phyloP scores from a whole-genome alignment of 2,329 filamentous ascomycete species.

The Cladorrhinum sp. region DNA sequence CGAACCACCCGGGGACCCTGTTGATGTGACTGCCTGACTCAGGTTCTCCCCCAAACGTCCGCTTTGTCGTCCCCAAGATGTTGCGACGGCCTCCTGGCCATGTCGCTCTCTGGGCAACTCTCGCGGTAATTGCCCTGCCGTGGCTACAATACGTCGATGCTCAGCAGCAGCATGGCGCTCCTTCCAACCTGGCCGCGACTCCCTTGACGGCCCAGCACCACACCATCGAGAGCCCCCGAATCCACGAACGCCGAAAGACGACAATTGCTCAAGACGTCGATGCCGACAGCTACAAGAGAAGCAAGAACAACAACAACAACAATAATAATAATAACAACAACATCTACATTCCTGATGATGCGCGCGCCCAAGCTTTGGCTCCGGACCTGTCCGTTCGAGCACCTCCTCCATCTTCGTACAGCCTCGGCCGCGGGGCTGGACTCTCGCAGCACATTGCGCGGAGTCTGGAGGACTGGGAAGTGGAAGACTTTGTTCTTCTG shows the following conservation, averaged over 20 bases:
- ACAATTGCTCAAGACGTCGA: slow-evolving; percentile 25
- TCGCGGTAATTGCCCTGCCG: slow-evolving; percentile 57
- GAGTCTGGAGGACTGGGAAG: slow-evolving; percentile 98
- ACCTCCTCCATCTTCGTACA: slow-evolving; percentile 69
- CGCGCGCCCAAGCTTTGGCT: slow-evolving; percentile 98
- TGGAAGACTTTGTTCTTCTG: slow-evolving; percentile 99
- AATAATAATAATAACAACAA: slow-evolving; percentile 31
- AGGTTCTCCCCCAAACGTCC: slow-evolving; percentile 16
- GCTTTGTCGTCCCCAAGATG: slow-evolving; percentile 45
- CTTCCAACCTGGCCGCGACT: slow-evolving; percentile 22
- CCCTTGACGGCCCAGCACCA: slow-evolving; percentile 22
- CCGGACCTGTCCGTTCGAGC: slow-evolving; percentile 89
- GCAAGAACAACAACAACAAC: slow-evolving; percentile 31
- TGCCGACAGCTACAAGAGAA: slow-evolving; percentile 35
- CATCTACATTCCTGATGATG: slow-evolving; percentile 57
- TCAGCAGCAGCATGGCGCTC: slow-evolving; percentile 53
- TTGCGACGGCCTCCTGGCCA: slow-evolving; percentile 63
- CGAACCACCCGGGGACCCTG: slow-evolving; percentile 10
- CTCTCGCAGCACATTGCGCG: slow-evolving; percentile 88
- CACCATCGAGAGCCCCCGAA: slow-evolving; percentile 29
- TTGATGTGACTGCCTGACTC: slow-evolving; percentile 23
- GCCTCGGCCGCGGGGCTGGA: slow-evolving; percentile 56
- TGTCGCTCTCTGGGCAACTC: slow-evolving; percentile 48
- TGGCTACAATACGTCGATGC: slow-evolving; percentile 55
- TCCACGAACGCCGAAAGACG: slow-evolving; percentile 27